Base-by-base conservation (phyloP, 306 rosid genomes). In the Luffa aegyptiaca region DNA sequence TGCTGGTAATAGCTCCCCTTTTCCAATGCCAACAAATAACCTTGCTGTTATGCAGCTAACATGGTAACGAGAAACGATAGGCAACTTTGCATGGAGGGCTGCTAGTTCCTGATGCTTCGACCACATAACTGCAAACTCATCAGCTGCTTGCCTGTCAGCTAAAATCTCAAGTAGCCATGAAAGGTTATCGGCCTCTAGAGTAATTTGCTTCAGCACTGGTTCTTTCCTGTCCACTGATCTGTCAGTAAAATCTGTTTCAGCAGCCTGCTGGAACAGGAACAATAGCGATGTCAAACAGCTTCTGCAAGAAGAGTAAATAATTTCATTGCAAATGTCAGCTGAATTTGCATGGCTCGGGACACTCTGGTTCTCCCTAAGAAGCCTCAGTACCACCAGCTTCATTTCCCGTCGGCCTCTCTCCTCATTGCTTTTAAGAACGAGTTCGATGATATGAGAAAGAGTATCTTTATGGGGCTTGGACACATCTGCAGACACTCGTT, bases 401-500 rank as follows among this genome's bases (percentile, higher is more conserved):
- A 94, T 92, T 88, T 94, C 98, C 5, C 93, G 90, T 53, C 97
- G 93, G 70, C 96, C 88, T 85, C 91, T 87, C 82, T 94, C 98
- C 80, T 92, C 98, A 0, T 83, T 92, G 94, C 97, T 92, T 86
- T 83, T 87, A 26, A 94, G 97, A 80, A 94, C 97, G 69, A 94
- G 97, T 75, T 89, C 96, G 31, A 92, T 84, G 61, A 94, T 88
- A 77, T 89, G 92, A 51, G 90, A 83, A 57, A 94, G 92, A 9
- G 97, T 88, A 26, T 92, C 97, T 82, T 88, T 90, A 36, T 87
- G 86, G 61, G 88, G 81, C 81, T 82, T 88, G n/a, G 86, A 84
- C 75, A 84, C 57, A n/a, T 87, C 89, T 2, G 96, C 89, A 64
- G 98, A 90, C 69, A 94, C 97, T 71, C 98, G 93, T 84, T 94